These are phyloP conservation scores for Pichia cactophila DNA, from an alignment of 1,139 yeast species.

Conservation along the genomic window DNA sequence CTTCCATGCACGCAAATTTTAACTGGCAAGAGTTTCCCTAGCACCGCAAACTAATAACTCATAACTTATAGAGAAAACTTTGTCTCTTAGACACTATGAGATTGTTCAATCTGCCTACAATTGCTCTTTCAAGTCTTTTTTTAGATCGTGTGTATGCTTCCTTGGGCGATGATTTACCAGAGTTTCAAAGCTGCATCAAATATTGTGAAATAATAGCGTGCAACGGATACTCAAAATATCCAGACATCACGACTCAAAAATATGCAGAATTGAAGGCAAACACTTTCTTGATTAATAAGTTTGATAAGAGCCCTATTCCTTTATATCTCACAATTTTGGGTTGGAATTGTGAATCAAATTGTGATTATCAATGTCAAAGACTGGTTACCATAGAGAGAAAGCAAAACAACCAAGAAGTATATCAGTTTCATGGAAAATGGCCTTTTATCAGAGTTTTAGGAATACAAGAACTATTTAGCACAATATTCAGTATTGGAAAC, in stretches of 20 bases:
- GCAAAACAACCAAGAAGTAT: constrained; percentile 40
- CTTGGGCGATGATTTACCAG: constrained; percentile 70
- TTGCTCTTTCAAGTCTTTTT: background rate
- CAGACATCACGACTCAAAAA: constrained; percentile 13
- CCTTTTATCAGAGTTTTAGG: constrained; percentile 73
- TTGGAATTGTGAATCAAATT: constrained; percentile 79
- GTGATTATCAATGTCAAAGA: constrained; percentile 90
- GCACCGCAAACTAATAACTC: too few relatives aligned
- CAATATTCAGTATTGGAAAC: constrained; percentile 72
- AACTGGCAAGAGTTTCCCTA: too few relatives aligned
- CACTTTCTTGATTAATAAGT: constrained; percentile 27
- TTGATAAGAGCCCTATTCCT: constrained; percentile 34
- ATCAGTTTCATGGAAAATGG: constrained; percentile 97
- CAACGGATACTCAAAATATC: constrained; percentile 20
- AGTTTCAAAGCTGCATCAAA: constrained; percentile 56
- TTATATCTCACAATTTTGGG: constrained; percentile 40
- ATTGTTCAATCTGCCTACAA: background rate
- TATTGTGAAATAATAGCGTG: constrained; percentile 50
- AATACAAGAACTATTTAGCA: constrained; percentile 79
- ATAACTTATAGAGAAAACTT: too few relatives aligned
- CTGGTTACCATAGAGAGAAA: constrained; percentile 52
- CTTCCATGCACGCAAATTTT: too few relatives aligned
- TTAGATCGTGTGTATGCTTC: constrained; percentile 36
- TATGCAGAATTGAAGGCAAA: constrained; percentile 18
- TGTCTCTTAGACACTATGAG: background rate